phyloP scores from a whole-genome alignment of 2,329 filamentous ascomycete species.

The Cryphonectria parasitica region DNA sequence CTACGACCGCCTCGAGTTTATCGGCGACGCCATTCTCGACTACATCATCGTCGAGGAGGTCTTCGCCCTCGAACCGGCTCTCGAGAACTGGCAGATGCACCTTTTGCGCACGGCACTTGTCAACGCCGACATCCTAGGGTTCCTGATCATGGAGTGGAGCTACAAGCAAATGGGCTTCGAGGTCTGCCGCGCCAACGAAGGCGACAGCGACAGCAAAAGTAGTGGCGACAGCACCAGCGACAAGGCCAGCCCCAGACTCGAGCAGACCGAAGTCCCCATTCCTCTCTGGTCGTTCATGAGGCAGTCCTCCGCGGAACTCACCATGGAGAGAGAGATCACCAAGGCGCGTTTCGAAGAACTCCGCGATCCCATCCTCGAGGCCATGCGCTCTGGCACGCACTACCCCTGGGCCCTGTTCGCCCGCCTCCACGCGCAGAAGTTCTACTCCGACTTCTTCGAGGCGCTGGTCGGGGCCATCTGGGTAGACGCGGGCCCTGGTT shows the following conservation, averaged over 20 bases:
- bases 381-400: slow-evolving; percentile 51
- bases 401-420: slow-evolving; percentile 82
- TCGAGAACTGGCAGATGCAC: slow-evolving; percentile 69
- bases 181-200: background rate
- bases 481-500: slow-evolving; percentile 69
- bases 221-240: slow-evolving; percentile 30
- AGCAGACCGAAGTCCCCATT: slow-evolving; percentile 28
- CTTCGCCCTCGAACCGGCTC: slow-evolving; percentile 48
- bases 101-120: slow-evolving; percentile 74
- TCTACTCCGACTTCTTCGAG: slow-evolving; percentile 84
- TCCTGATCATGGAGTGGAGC: slow-evolving; percentile 67
- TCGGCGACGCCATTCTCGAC: slow-evolving; percentile 87
- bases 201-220: background rate
- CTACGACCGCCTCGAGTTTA: slow-evolving; percentile 80
- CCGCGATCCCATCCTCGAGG: slow-evolving; percentile 51
- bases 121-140: slow-evolving; percentile 80
- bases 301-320: slow-evolving; percentile 55
- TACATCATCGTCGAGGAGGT: slow-evolving; percentile 70
- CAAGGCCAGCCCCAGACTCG: slow-evolving; percentile 27
- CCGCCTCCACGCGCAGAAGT: slow-evolving; percentile 70
- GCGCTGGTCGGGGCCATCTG: slow-evolving; percentile 80
- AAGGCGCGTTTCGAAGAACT: slow-evolving; percentile 52
- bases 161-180: slow-evolving; percentile 39
- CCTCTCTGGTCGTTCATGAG: slow-evolving; percentile 74
- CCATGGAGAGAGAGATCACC: slow-evolving; percentile 48